Percentiles rank a stretch among this genome's conserved stretches.
These are phyloP conservation scores for Maudiozyma pseudohumilis DNA, from an alignment of 805 yeast genomes.

Conservation along the genomic window DNA sequence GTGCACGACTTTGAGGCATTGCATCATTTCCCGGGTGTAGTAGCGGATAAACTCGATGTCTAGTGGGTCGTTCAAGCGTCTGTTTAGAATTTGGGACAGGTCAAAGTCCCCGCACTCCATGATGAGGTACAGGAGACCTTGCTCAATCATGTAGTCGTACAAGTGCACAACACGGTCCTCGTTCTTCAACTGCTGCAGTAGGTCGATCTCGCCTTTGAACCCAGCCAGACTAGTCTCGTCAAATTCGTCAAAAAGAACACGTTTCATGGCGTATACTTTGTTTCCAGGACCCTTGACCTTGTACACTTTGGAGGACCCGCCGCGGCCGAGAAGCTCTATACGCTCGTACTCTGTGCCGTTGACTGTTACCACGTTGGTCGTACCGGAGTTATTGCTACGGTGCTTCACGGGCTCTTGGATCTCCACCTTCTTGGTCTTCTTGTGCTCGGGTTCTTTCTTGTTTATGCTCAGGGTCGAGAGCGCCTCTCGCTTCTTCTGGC, in stretches of 20 bases:
- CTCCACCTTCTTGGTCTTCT: conserved; percentile 11
- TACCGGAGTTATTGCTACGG: conserved; percentile 6
- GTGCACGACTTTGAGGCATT: conserved; percentile 85
- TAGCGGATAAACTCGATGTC: conserved; percentile 72
- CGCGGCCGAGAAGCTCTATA: conserved; percentile 74
- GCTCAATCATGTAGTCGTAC: conserved; percentile 60
- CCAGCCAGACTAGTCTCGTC: conserved; percentile 66
- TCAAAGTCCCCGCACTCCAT: conserved; percentile 97
- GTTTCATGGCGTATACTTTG: conserved; percentile 66
- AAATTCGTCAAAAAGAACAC: conserved; percentile 70
- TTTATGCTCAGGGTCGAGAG: conserved; percentile 22
- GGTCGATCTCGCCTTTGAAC: conserved; percentile 82
- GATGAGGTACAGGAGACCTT: conserved; percentile 56
- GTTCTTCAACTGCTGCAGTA: conserved; percentile 48
- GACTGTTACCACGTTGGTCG: conserved; percentile 29
- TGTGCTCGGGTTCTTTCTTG: conserved; percentile 6
- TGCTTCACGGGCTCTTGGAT: conserved; percentile 12
- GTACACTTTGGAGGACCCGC: conserved; percentile 88
- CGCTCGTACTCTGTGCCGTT: conserved; percentile 62
- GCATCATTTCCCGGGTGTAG: conserved; percentile 66
- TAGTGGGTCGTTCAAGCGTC: conserved; percentile 39
- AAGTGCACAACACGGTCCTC: conserved; percentile 70
- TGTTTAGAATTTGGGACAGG: conserved; percentile 67
- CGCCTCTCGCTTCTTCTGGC: conserved; percentile 19
- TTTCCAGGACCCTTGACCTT: conserved; percentile 53